Percentiles rank a stretch among this genome's conserved stretches.
Evolutionary conservation across 1,284 basidiomycete genomes (phyloP).

Genomic region (Abortiporus biennis): DNA sequence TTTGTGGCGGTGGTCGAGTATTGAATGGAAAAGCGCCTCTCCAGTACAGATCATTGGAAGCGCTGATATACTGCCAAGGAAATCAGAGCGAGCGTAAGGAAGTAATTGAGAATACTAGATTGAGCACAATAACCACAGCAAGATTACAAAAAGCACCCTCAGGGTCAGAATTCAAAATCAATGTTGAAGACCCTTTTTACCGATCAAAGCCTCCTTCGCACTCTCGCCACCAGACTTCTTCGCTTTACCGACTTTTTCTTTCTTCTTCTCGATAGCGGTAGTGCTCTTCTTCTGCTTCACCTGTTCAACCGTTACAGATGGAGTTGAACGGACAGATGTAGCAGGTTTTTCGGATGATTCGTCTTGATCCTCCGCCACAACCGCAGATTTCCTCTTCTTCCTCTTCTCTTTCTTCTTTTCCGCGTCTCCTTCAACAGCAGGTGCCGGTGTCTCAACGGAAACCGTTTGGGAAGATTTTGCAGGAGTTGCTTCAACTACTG

Average conservation of each 20-base stretch:
- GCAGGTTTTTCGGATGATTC: background rate
- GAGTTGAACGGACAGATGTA: background rate
- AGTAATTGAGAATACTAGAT: too few species aligned
- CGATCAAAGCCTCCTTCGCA: constrained; percentile 48
- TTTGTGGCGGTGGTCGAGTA: too few species aligned
- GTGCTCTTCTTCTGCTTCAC: constrained; percentile 45
- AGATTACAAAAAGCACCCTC: background rate
- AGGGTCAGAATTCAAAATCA: background rate
- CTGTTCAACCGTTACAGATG: constrained; percentile 13
- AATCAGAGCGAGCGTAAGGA: too few species aligned
- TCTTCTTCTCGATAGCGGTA: constrained; percentile 50
- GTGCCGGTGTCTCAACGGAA: background rate
- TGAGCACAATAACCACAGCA: constrained; percentile 4
- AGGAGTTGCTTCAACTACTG: background rate
- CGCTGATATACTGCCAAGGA: too few species aligned
- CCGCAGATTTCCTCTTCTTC: constrained; percentile 11
- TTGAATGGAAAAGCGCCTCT: too few species aligned
- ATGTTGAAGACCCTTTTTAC: constrained; percentile 25
- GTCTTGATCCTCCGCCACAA: constrained; percentile 1
- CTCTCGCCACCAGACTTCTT: constrained; percentile 36
- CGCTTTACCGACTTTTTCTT: constrained; percentile 42
- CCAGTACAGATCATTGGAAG: too few species aligned
- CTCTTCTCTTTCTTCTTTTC: constrained; percentile 20
- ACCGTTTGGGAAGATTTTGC: background rate
- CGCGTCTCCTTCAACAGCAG: constrained; percentile 5